Percentiles rank a stretch among this genome's conserved stretches.
phyloP scores from a whole-genome alignment of 805 yeast species.

The Yarrowia sp. region DNA sequence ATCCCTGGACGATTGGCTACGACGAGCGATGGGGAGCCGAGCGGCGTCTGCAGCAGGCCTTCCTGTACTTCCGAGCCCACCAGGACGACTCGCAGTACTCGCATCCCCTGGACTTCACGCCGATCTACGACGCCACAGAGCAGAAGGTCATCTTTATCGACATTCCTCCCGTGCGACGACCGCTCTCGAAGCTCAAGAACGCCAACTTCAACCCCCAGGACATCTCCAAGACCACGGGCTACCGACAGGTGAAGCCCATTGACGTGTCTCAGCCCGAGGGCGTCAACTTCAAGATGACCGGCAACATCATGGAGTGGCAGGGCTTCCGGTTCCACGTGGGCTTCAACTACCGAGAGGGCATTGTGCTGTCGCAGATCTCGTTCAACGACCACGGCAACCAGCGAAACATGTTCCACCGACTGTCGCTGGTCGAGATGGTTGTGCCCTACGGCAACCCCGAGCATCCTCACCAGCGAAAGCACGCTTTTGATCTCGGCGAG shows the following conservation, averaged over 20 bases:
- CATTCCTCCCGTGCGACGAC: conserved; percentile 71
- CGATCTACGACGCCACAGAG: conserved; percentile 72
- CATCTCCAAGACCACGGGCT: conserved; percentile 58
- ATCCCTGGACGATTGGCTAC: conserved; percentile 69
- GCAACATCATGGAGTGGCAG: conserved; percentile 71
- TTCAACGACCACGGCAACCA: conserved; percentile 52
- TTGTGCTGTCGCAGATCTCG: conserved; percentile 68
- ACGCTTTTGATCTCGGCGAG: conserved; percentile 83
- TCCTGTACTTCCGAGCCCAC: conserved; percentile 70
- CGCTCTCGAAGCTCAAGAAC: conserved; percentile 64
- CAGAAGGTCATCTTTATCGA: conserved; percentile 70
- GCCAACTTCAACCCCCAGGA: conserved; percentile 69
- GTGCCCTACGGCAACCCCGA: conserved; percentile 82
- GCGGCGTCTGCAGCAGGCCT: conserved; percentile 74
- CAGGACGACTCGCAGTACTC: conserved; percentile 72
- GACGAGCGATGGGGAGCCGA: conserved; percentile 78
- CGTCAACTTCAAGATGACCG: conserved; percentile 70
- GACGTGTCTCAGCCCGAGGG: conserved; percentile 78
- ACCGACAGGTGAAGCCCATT: conserved; percentile 65
- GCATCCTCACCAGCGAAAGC: conserved; percentile 80
- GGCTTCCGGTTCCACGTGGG: conserved; percentile 77
- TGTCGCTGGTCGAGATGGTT: conserved; percentile 77
- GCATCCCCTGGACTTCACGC: conserved; percentile 72
- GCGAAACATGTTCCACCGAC: conserved; percentile 73
- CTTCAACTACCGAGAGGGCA: conserved; percentile 82